phyloP scores from a whole-genome alignment of 352 stramenopile genomes.

The Pythium coloratum region DNA sequence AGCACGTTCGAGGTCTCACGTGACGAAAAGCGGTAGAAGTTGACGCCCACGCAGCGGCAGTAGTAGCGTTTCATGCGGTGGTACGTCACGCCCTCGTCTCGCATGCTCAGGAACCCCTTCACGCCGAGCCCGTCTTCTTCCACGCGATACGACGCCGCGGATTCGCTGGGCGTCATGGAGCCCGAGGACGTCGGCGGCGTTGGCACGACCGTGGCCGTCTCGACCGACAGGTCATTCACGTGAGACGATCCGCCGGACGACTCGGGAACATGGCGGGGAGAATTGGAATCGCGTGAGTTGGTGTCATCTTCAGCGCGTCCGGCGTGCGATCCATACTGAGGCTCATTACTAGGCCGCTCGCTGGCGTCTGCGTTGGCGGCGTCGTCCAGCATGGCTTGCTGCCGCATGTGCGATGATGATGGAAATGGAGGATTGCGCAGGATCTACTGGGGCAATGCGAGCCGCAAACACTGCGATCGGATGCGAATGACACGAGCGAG shows the following conservation, averaged over 20 bases:
- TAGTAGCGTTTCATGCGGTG: constrained; percentile 88
- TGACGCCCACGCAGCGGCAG: constrained; percentile 76
- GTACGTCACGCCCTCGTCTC: constrained; percentile 80
- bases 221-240: constrained; percentile 14
- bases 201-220: constrained; percentile 9
- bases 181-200: constrained; percentile 19
- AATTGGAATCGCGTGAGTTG: not conserved
- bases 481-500: not conserved
- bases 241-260: not conserved
- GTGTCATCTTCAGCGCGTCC: constrained; percentile 5
- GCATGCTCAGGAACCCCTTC: constrained; percentile 79
- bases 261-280: not conserved
- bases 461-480: constrained; percentile 1
- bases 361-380: not conserved
- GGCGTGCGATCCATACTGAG: not conserved
- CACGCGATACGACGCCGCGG: constrained; percentile 26
- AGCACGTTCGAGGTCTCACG: constrained; percentile 58
- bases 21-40: constrained; percentile 74
- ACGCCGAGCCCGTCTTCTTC: constrained; percentile 69
- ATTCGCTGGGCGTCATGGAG: constrained; percentile 20
- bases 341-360: not conserved
- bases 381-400: not conserved
- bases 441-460: not conserved
- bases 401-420: not conserved
- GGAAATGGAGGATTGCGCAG: constrained; percentile 1